Evolutionary conservation across 306 rosid species (phyloP).

Genomic region (Gleditsia sinensis): DNA sequence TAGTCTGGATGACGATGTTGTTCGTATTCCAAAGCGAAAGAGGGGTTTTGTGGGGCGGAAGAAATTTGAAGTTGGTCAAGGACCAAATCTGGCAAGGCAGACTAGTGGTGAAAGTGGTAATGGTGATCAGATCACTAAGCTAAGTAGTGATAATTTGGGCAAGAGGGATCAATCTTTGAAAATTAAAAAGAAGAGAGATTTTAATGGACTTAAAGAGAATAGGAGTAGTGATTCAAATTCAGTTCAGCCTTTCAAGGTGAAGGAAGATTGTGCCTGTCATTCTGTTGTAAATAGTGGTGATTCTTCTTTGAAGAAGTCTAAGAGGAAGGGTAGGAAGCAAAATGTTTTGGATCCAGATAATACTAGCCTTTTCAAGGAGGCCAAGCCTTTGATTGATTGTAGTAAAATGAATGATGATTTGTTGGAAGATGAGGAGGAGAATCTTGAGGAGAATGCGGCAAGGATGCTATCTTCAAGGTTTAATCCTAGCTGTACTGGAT

Average conservation of each 20-base stretch:
- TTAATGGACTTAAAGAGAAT: constrained; percentile 42
- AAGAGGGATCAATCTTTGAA: constrained; percentile 33
- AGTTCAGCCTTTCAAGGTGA: constrained; percentile 30
- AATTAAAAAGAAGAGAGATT: constrained; percentile 21
- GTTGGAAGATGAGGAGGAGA: constrained; percentile 69
- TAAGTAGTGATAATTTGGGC: constrained; percentile 41
- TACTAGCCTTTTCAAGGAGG: constrained; percentile 41
- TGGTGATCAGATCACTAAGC: constrained; percentile 45
- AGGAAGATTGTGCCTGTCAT: constrained; percentile 30
- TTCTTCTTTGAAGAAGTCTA: constrained; percentile 46
- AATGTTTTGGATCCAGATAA: constrained; percentile 35
- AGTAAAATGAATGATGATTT: constrained; percentile 36
- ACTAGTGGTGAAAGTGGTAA: constrained; percentile 41
- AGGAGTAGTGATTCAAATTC: constrained; percentile 34
- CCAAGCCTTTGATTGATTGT: constrained; percentile 36
- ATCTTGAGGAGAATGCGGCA: constrained; percentile 89
- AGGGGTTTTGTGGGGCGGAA: constrained; percentile 67
- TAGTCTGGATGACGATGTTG: constrained; percentile 43
- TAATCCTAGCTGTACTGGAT: constrained; percentile 79
- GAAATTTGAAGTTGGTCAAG: constrained; percentile 47
- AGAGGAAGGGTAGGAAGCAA: constrained; percentile 46
- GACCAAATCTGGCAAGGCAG: constrained; percentile 35
- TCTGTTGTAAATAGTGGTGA: constrained; percentile 47
- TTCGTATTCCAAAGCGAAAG: constrained; percentile 74
- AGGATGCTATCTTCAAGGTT: constrained; percentile 86